phyloP scores from a whole-genome alignment of 2,329 filamentous ascomycete genomes.

The Colletotrichum neosansevieriae region DNA sequence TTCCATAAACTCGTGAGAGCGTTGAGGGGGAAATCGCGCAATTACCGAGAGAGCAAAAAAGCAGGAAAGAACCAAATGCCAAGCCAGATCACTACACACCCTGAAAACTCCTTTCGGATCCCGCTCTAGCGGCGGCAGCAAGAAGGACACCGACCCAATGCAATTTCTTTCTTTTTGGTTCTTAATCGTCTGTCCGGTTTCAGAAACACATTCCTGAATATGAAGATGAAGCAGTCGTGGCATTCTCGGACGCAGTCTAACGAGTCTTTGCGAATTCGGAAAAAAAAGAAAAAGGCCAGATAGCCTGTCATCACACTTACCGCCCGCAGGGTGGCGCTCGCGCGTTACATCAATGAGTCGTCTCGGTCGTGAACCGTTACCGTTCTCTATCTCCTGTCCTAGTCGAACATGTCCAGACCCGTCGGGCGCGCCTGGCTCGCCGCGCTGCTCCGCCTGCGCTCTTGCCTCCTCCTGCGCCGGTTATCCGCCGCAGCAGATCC shows the following conservation, averaged over 20 bases:
- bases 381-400: constrained; percentile 25
- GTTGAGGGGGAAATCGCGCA: not conserved
- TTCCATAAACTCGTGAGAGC: constrained; percentile 3
- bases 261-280: not conserved
- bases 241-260: not conserved
- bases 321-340: not conserved
- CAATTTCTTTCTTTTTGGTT: constrained; percentile 19
- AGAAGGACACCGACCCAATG: constrained; percentile 28
- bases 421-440: constrained; percentile 52
- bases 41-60: not conserved
- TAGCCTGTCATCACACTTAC: constrained; percentile 23
- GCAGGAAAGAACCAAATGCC: not conserved
- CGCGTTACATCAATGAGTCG: constrained; percentile 23
- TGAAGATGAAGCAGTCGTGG: not conserved
- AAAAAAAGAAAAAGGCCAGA: not conserved
- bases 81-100: not conserved
- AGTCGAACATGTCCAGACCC: constrained; percentile 55
- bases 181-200: constrained; percentile 5
- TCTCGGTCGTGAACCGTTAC: constrained; percentile 33
- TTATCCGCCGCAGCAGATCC: constrained; percentile 59
- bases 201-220: constrained; percentile 19
- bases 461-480: constrained; percentile 66
- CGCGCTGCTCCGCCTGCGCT: constrained; percentile 59
- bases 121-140: not conserved
- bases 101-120: constrained; percentile 28